Base-by-base conservation (phyloP, 2,329 filamentous ascomycete genomes). In the Colletotrichum somersetense region DNA sequence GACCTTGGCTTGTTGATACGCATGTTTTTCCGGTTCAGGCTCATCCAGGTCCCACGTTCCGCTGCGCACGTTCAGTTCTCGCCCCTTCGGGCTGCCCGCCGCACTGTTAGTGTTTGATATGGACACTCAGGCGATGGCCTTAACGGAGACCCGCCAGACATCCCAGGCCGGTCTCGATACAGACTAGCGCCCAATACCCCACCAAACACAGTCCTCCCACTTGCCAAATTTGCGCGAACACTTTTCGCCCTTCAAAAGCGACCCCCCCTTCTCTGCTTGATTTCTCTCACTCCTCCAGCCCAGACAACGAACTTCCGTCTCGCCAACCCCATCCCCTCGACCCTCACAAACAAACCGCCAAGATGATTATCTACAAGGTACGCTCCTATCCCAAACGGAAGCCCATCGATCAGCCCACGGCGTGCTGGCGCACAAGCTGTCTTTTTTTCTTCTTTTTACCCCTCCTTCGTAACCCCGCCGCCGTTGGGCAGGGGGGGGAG, bases 281-380 rank as follows among this genome's bases (percentile, higher is more conserved):
- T 61, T n/a, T n/a, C 67, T 69, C 26, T 44, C 61, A 57, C 58
- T 63, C 23, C 46, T 72, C 66, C 48, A 72, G 70, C 66, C 66
- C 66, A 72, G 70, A 61, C 70, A 70, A 62, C 70, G 61, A 70
- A 70, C 48, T 56, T 72, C 65, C 70, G 70, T 70, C 52, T 67
- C 68, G 68, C 69, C 76, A 74, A 78, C 76, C 76, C 78, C 77
- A 57, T 76, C 76, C 75, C 75, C 76, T 75, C 76, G 77, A 78
- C 77, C 68, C 74, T 76, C 74, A 78, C 78, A 77, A 66, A 72
- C 74, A 77, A 78, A 80, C 82, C 83, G 84, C 79, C 88, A 92
- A 85, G 79, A 94, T 94, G 92, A 87, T 93, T 82, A 93, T 94
- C 81, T 93, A 83, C 89, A 91, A 87, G 84, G 91, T 93, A 83